Evolutionary conservation across 2,329 filamentous ascomycete genomes (phyloP), one percentile per base, ranked within the genome.

Genomic region (Falciphora oryzae): DNA sequence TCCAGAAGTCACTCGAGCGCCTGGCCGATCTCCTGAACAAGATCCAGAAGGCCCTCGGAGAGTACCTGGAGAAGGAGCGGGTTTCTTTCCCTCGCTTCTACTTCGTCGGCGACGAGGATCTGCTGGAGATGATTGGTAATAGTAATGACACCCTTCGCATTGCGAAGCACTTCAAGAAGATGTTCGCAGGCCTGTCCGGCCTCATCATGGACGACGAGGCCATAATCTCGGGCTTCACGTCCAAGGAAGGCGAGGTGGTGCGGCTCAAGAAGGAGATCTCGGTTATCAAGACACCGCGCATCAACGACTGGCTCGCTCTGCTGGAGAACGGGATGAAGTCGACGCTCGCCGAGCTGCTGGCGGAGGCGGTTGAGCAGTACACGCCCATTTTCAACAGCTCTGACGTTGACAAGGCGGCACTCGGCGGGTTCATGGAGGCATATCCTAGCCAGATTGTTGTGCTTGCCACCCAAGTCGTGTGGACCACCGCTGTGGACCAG

Each of bases 131-230:
- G 79, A 99, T 99, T 69, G 95, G 95, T 74, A 99, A 99, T 76
- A 98, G 94, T 79, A 97, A 97, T 73, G 95, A 99, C 73, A 97
- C 94, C 13, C 80, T 95, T 66, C 93, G 95, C 64, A 96, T 99
- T 69, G 92, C 95, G 57, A 99, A 99, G 76, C 96, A 99, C 80
- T 93, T 99, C 81, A 94, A 96, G 76, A 99, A 99, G 82, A 99
- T 99, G 95, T 99, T 99, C 81, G 95, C 96, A 68, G 95, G 95
- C 67, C 83, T 99, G 61, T 94, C 90, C 5, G 95, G 95, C 4
- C 84, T 99, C 50, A 82, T 93, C 57, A 94, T 97, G 81, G 92
- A 96, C 69, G 93, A 98, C 64, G 91, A 97, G 71, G 87, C 88
- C 31, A 87, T 92, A 67, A 98, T 99, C 68, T 89, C 90, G 31